phyloP scores from a whole-genome alignment of 2,329 filamentous ascomycete species.

The Clonostachys solani region DNA sequence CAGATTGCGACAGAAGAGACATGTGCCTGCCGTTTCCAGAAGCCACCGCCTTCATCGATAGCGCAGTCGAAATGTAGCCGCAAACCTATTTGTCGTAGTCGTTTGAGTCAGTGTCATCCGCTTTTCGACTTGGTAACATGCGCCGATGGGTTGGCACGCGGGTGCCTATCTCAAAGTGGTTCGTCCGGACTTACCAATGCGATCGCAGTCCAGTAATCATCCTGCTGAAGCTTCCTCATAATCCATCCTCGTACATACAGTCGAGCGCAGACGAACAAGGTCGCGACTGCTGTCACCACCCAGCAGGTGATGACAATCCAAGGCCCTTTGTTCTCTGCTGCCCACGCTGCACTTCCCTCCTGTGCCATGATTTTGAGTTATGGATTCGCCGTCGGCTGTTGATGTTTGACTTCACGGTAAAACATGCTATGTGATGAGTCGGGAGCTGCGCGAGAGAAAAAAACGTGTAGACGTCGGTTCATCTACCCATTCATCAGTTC shows the following conservation, averaged over 20 bases:
- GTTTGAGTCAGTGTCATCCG: no score
- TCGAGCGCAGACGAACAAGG: constrained; percentile 7
- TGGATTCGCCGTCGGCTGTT: no score
- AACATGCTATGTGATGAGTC: no score
- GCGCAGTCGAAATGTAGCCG: constrained; percentile 7
- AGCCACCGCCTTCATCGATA: constrained; percentile 9
- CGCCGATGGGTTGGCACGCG: no score
- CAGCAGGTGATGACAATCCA: constrained; percentile 9
- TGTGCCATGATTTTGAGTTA: no score
- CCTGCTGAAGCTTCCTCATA: constrained; percentile 6
- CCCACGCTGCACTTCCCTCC: background rate
- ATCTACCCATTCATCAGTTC: no score
- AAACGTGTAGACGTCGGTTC: no score
- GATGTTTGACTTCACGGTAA: no score
- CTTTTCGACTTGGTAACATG: no score
- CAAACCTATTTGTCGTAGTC: constrained; percentile 1
- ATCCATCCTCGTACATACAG: constrained; percentile 7
- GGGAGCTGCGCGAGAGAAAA: no score
- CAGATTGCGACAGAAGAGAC: constrained; percentile 3
- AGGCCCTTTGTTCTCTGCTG: constrained; percentile 9
- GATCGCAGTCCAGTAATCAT: constrained; percentile 8
- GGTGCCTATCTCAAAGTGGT: no score
- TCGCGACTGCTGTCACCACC: constrained; percentile 7
- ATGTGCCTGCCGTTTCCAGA: constrained; percentile 13
- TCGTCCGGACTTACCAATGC: background rate